These are phyloP conservation scores for Xylariaceae sp. DNA, from an alignment of 2,329 filamentous ascomycete genomes.

Conservation along the genomic window DNA sequence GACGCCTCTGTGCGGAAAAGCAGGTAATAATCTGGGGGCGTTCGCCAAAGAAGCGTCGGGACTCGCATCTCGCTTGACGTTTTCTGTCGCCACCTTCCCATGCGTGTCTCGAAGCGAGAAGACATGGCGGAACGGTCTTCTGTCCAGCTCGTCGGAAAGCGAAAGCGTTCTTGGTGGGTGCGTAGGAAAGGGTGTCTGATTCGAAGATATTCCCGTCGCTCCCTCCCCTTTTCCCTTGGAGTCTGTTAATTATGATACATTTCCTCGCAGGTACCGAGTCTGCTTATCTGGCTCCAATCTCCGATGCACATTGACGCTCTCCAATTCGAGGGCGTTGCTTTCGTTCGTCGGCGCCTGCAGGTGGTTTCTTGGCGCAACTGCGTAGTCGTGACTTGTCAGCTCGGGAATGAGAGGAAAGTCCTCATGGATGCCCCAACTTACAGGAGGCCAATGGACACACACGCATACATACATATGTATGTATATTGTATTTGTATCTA, in stretches of 20 bases:
- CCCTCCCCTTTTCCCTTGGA: too few species aligned
- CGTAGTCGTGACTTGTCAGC: constrained; percentile 25
- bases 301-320: neutral
- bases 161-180: too few species aligned
- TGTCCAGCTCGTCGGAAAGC: too few species aligned
- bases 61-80: constrained; percentile 16
- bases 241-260: neutral
- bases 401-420: constrained; percentile 13
- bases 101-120: neutral
- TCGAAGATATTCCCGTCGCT: too few species aligned
- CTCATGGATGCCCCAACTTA: neutral
- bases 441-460: neutral
- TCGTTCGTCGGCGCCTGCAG: constrained; percentile 5
- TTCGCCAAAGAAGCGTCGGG: neutral
- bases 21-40: too few species aligned
- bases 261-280: neutral
- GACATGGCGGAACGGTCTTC: too few species aligned
- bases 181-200: too few species aligned
- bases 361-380: constrained; percentile 17
- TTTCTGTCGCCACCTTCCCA: constrained; percentile 8
- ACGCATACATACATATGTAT: constrained; percentile 5
- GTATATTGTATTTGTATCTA: neutral
- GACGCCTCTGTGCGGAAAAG: too few species aligned
- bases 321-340: constrained; percentile 1
- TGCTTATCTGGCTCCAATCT: neutral